These are phyloP conservation scores for Grifola frondosa DNA, from an alignment of 1,284 basidiomycete genomes.

Conservation along the genomic window DNA sequence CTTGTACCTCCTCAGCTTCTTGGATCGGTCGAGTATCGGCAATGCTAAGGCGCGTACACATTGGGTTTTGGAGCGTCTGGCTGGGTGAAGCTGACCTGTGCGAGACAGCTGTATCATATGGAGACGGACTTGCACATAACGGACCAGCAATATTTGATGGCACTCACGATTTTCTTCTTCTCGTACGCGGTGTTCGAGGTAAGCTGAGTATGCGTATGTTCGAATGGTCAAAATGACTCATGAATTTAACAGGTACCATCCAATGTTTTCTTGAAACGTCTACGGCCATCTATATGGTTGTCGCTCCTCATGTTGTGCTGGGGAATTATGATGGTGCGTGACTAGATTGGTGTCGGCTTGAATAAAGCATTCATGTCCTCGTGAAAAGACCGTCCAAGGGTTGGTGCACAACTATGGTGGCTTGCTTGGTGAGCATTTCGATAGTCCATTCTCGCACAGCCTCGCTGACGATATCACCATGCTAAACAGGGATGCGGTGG, in stretches of 20 bases:
- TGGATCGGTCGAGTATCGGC: slow-evolving; percentile 80
- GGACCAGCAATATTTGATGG: slow-evolving; percentile 63
- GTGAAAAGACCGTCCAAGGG: slow-evolving; percentile 61
- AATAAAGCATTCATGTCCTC: not conserved
- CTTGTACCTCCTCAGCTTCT: slow-evolving; percentile 72
- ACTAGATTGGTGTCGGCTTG: not conserved
- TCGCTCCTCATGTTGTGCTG: slow-evolving; percentile 63
- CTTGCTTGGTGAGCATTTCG: slow-evolving; percentile 49
- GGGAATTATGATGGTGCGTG: slow-evolving; percentile 67
- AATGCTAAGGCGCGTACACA: slow-evolving; percentile 61
- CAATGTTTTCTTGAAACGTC: slow-evolving; percentile 67
- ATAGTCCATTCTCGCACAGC: slow-evolving; percentile 7
- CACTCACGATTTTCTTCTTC: slow-evolving; percentile 65
- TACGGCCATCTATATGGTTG: slow-evolving; percentile 70
- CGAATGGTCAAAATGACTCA: too few species aligned
- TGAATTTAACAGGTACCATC: slow-evolving; percentile 61
- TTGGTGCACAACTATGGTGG: slow-evolving; percentile 63
- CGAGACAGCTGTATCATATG: slow-evolving; percentile 52
- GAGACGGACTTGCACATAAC: slow-evolving; percentile 53
- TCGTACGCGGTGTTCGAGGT: slow-evolving; percentile 67
- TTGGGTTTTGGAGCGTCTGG: not conserved
- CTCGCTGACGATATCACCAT: not conserved
- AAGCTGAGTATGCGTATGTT: too few species aligned
- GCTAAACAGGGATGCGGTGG: slow-evolving; percentile 54
- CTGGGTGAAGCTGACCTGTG: not conserved